Conservation (phyloP, 2,329 filamentous ascomycete species). For the Samsoniella hepiali region DNA sequence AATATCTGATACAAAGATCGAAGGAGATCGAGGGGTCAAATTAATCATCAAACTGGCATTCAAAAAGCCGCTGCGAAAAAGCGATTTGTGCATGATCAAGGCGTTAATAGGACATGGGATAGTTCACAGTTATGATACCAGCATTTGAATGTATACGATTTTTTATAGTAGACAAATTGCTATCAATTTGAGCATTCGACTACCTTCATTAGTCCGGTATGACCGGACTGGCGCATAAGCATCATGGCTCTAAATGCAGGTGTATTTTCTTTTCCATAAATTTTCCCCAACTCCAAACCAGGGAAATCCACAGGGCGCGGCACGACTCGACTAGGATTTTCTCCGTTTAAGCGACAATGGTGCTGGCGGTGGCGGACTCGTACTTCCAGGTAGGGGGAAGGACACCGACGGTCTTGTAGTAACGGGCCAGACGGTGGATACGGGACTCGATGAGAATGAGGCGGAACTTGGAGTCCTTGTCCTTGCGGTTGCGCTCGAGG, state of each 20-base stretch:
- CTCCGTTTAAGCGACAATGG: conserved; percentile 76
- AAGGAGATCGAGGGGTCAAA: conserved; percentile 49
- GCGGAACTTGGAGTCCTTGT: conserved; percentile 99
- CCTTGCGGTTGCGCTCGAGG: conserved; percentile 99
- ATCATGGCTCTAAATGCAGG: conserved; percentile 45
- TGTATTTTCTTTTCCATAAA: conserved; percentile 31
- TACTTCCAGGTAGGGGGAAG: conserved; percentile 96
- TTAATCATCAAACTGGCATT: background rate
- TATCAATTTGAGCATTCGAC: conserved; percentile 30
- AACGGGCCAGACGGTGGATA: conserved; percentile 98
- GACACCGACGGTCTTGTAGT: conserved; percentile 95
- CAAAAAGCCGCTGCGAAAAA: background rate
- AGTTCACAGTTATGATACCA: conserved; percentile 9
- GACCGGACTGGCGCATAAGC: conserved; percentile 36
- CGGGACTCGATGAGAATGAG: conserved; percentile 99
- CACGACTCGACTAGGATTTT: conserved; percentile 22
- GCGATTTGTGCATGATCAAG: background rate
- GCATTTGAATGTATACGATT: conserved; percentile 18
- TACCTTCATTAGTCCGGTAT: conserved; percentile 33
- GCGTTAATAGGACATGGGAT: conserved; percentile 11
- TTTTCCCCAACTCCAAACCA: conserved; percentile 45
- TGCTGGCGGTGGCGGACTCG: conserved; percentile 95
- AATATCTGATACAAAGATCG: conserved; percentile 67
- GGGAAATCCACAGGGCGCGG: conserved; percentile 32
- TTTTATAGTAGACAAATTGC: conserved; percentile 28